A percentile compares a stretch with the other conserved stretches of the same genome.
These are phyloP conservation scores for Leishmania aethiopica DNA, from an alignment of 208 protist species.

Conservation along the genomic window DNA sequence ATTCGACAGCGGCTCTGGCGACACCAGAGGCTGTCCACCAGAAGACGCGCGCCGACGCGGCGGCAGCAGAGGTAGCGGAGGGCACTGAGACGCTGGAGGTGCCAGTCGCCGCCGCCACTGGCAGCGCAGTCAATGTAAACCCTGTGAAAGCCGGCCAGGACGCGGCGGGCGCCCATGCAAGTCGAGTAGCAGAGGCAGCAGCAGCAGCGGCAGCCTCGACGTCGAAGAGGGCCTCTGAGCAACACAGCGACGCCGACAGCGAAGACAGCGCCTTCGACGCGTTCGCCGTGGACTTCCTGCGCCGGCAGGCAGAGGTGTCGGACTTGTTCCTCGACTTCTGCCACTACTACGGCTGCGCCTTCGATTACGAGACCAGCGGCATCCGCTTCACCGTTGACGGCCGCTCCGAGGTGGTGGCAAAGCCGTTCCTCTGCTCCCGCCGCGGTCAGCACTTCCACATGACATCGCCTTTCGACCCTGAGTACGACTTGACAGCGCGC, in stretches of 20 bases:
- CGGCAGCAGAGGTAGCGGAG: not conserved
- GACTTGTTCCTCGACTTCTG: conserved; percentile 83
- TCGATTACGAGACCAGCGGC: conserved; percentile 82
- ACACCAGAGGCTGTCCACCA: not conserved
- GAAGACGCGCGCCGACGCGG: not conserved
- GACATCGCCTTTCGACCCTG: conserved; percentile 84
- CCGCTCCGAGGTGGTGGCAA: conserved; percentile 60
- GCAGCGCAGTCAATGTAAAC: not conserved
- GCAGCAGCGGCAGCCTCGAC: not conserved
- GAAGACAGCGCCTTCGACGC: conserved; percentile 15
- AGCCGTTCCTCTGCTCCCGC: conserved; percentile 69
- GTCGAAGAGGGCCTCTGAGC: not conserved
- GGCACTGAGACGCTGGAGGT: not conserved
- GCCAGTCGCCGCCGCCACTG: not conserved
- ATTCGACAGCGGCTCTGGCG: not conserved
- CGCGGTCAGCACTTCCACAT: conserved; percentile 82
- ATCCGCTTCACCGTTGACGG: conserved; percentile 70
- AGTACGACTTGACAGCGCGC: conserved; percentile 83
- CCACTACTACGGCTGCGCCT: conserved; percentile 80
- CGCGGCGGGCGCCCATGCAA: not conserved
- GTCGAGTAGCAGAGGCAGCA: not conserved
- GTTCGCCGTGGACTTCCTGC: conserved; percentile 46
- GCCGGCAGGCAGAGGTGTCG: conserved; percentile 39
- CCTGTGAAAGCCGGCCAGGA: not conserved
- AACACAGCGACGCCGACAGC: not conserved